Evolutionary conservation across 352 stramenopile species (phyloP), one percentile per base, ranked within the genome.

Genomic region (Pythium guiyangense): DNA sequence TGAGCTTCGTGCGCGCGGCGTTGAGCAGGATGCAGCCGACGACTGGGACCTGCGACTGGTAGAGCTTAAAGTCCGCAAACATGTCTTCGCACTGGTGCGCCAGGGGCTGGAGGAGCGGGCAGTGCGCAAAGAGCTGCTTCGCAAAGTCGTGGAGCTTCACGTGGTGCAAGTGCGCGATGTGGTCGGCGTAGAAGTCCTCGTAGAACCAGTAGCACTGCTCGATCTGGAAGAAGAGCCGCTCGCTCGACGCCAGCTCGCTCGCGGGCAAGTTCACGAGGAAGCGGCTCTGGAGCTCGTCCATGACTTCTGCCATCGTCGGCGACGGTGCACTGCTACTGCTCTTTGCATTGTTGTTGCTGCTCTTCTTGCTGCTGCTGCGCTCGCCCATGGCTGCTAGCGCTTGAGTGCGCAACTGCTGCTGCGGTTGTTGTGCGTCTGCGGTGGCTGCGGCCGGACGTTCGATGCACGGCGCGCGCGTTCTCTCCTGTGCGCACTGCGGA

Each of bases 181-280:
- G 71, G 71, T 98, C 94, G 63, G 92, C 95, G 67, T 97, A 96
- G 66, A 97, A 97, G 71, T 98, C 94, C 65, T 98, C 93, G 73
- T 98, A 98, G 74, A 98, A 98, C 94, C 94, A 98, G 66, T 93
- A 98, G 58, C 91, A 97, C 74, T 98, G 94, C 73, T 98, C 94
- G 57, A 98, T 92, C 76, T 98, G 94, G 74, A 98, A 98, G 73
- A 98, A 98, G 25, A 98, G 92, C n/a, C 93, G 89, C 70, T 97
- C 88, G 58, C 81, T 89, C 18, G 86, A 96, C 14, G 71, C 68
- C 46, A 98, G 70, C 72, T 98, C 93, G 39, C 79, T 90, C 37
- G 69, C 66, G 2, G 94, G 94, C 51, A 98, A 72, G 69, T 98
- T 98, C 56, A 98, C 77, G 35, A 98, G 77, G 71, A 98, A 98